phyloP scores from a whole-genome alignment of 441 rosid species.

The Hura crepitans region DNA sequence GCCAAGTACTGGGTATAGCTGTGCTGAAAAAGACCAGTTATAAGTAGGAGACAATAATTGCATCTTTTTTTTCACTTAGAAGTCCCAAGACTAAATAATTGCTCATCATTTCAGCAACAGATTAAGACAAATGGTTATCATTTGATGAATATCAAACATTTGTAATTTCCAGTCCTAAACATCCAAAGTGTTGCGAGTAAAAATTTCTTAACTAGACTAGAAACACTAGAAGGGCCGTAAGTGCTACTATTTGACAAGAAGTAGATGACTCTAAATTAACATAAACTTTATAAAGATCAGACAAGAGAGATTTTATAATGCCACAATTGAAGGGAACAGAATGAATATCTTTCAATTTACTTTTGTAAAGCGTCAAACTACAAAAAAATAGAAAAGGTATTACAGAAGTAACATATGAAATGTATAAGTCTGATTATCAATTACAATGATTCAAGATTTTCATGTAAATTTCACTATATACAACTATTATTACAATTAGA shows the following conservation, averaged over 20 bases:
- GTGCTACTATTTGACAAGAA: too few species aligned
- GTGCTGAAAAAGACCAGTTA: conserved; percentile 55
- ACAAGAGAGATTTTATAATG: neutral
- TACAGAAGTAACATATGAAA: too few species aligned
- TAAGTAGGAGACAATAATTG: too few species aligned
- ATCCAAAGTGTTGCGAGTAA: neutral
- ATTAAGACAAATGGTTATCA: neutral
- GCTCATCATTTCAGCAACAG: neutral
- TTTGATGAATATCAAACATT: neutral
- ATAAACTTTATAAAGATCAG: neutral
- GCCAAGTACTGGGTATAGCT: conserved; percentile 65
- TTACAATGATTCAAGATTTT: too few species aligned
- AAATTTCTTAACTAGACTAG: neutral
- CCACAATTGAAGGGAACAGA: neutral
- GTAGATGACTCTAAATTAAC: neutral
- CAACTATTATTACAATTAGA: too few species aligned
- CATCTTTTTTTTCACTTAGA: conserved; percentile 4
- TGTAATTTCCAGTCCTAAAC: neutral
- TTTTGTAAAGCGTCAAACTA: too few species aligned
- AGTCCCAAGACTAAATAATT: neutral
- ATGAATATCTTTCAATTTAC: neutral
- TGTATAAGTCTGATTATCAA: too few species aligned
- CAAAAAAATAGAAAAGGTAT: too few species aligned
- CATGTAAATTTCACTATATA: too few species aligned
- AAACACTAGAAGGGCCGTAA: neutral